These are phyloP conservation scores for Pterocarpus macrocarpus DNA, from an alignment of 306 rosid genomes.

Conservation along the genomic window DNA sequence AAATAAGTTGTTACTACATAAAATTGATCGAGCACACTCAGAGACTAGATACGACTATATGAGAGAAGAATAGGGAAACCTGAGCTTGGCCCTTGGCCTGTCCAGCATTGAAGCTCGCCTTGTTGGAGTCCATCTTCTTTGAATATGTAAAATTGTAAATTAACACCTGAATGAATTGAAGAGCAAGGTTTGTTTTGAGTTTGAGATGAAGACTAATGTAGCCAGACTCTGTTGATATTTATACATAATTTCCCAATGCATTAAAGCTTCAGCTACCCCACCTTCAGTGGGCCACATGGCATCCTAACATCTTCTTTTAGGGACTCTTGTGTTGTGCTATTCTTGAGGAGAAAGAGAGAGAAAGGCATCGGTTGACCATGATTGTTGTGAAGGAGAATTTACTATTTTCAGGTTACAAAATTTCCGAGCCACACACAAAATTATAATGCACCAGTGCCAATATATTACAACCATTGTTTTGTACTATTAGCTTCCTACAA, in stretches of 20 bases:
- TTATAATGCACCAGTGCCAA: background rate
- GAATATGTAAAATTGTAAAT: background rate
- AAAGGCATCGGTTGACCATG: background rate
- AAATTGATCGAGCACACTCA: too few species aligned
- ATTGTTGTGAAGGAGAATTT: background rate
- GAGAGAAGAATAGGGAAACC: constrained; percentile 37
- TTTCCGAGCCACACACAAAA: background rate
- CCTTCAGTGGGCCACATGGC: background rate
- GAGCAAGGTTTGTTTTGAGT: background rate
- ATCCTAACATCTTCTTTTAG: background rate
- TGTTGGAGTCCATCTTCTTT: constrained; percentile 51
- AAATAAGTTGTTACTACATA: too few species aligned
- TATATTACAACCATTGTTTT: background rate
- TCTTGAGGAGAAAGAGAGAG: background rate
- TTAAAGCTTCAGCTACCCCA: background rate
- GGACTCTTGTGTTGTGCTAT: constrained; percentile 11
- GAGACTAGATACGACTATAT: too few species aligned
- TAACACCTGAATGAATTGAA: background rate
- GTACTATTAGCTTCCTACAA: too few species aligned
- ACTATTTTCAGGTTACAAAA: background rate
- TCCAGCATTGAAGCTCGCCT: constrained; percentile 60
- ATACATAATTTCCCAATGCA: constrained; percentile 7
- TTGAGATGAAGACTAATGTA: constrained; percentile 2
- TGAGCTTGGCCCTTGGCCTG: constrained; percentile 73
- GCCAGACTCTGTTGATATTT: background rate